Base-by-base conservation (phyloP, 805 yeast genomes). In the Maudiozyma pseudohumilis region DNA sequence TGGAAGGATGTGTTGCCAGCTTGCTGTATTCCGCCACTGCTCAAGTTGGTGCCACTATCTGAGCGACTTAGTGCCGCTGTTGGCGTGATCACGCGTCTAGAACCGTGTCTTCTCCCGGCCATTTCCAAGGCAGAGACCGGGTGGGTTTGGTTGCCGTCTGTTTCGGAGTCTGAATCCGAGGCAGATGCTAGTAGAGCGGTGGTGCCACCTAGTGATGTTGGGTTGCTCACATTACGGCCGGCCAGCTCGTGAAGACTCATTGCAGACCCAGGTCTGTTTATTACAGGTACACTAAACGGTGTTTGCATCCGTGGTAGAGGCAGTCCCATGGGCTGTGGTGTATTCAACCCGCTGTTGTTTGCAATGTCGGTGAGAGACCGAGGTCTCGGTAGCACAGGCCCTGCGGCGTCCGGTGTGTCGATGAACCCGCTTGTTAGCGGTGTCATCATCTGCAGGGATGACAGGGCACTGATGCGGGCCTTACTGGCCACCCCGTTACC, bases 371-470 rank as follows among this genome's bases (percentile, higher is more conserved):
- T 50, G 24, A 53, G 34, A 3, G 58, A 53, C 29, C 38, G 40
- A 4, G 56, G 58, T 41, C 56, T 50, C 6, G 52, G 46, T 34
- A 52, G 20, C 4, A 41, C 26, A 18, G 38, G 8, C 13, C 19
- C 19, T 9, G 17, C 18, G 21, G 33, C 15, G 7, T 42, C 49
- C 9, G 53, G 52, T 7, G 46, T 41, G 34, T 52, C 56, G 16
- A 31, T 36, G 13, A 30, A 36, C 6, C 39, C 35, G 27, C 31
- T 34, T 2, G 18, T 18, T 20, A 75, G 50, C 6, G 80, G 82
- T 0, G 81, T 77, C 79, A 77, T 73, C 50, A 77, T 65, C 51
- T 77, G 82, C 38, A 78, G 55, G 3, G 81, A 69, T 0, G 74
- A 63, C 17, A 70, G 47, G 1, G 70, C 66, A 42, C 56, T 63